phyloP scores from a whole-genome alignment of 2,329 filamentous ascomycete species.

The Aspergillus latus region DNA sequence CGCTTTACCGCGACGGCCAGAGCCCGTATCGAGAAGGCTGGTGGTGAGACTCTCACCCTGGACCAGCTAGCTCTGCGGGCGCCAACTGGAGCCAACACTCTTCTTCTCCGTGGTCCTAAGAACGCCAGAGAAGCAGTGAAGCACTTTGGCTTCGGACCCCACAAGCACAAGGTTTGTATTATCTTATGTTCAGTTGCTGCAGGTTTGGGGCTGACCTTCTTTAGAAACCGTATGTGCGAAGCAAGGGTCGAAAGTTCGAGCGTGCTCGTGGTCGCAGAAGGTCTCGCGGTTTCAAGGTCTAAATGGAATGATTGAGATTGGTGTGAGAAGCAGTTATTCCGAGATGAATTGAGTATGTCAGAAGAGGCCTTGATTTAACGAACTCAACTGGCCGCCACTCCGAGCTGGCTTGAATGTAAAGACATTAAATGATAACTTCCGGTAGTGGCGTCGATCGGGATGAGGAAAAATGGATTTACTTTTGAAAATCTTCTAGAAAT shows the following conservation, averaged over 20 bases:
- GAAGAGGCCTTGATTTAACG: background rate
- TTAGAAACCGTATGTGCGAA: constrained; percentile 92
- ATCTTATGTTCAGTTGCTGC: background rate
- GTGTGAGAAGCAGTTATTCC: constrained; percentile 6
- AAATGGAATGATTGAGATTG: constrained; percentile 46
- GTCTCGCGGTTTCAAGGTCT: constrained; percentile 99
- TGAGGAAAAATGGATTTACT: constrained; percentile 20
- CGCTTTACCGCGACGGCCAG: constrained; percentile 96
- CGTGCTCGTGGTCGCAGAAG: constrained; percentile 96
- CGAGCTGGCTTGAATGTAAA: constrained; percentile 7
- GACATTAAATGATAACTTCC: constrained; percentile 13
- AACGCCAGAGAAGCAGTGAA: constrained; percentile 96
- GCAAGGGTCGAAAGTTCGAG: constrained; percentile 99
- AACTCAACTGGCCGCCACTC: background rate
- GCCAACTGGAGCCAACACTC: constrained; percentile 94
- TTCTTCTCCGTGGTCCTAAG: constrained; percentile 97
- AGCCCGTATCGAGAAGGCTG: constrained; percentile 87
- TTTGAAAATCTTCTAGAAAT: constrained; percentile 6
- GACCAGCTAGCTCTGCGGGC: constrained; percentile 95
- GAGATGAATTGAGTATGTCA: background rate
- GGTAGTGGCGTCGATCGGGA: constrained; percentile 17
- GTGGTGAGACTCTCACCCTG: constrained; percentile 91
- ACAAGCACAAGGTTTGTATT: constrained; percentile 85
- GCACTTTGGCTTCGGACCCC: constrained; percentile 98
- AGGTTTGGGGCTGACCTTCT: constrained; percentile 18